Evolutionary conservation across 148 eudicot species (phyloP).

Genomic region (Chenopodium berlandieri): DNA sequence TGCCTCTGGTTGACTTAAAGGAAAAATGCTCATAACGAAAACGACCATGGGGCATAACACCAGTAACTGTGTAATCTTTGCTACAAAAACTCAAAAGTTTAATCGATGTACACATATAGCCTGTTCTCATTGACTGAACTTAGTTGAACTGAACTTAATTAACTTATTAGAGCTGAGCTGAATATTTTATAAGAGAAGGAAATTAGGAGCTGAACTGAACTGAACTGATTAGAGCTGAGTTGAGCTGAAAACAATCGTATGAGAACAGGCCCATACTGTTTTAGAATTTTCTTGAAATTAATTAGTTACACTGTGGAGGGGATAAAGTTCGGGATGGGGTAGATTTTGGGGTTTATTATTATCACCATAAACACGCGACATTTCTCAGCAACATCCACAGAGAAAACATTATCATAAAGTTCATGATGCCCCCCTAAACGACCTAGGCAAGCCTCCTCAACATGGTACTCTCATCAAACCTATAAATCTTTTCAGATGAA

Average conservation of each 20-base stretch:
- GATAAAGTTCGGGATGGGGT: background rate
- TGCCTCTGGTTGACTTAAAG: background rate
- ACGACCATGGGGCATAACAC: background rate
- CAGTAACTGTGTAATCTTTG: no score
- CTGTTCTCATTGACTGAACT: no score
- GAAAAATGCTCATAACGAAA: background rate
- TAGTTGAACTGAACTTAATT: no score
- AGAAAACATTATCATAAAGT: background rate
- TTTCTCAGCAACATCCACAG: constrained; percentile 1
- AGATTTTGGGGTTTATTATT: background rate
- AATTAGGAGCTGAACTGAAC: no score
- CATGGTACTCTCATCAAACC: background rate
- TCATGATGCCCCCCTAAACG: background rate
- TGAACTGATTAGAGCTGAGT: no score
- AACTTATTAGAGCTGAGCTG: no score
- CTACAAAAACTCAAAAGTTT: no score
- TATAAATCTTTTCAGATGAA: background rate
- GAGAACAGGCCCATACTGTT: background rate
- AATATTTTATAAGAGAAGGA: no score
- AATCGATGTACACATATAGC: no score
- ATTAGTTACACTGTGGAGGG: background rate
- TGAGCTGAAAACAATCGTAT: no score
- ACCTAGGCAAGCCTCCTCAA: background rate
- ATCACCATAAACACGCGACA: background rate
- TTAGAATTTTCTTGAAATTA: background rate